These are phyloP conservation scores for Sporothrix pallida DNA, from an alignment of 2,329 filamentous ascomycete species.

Conservation along the genomic window DNA sequence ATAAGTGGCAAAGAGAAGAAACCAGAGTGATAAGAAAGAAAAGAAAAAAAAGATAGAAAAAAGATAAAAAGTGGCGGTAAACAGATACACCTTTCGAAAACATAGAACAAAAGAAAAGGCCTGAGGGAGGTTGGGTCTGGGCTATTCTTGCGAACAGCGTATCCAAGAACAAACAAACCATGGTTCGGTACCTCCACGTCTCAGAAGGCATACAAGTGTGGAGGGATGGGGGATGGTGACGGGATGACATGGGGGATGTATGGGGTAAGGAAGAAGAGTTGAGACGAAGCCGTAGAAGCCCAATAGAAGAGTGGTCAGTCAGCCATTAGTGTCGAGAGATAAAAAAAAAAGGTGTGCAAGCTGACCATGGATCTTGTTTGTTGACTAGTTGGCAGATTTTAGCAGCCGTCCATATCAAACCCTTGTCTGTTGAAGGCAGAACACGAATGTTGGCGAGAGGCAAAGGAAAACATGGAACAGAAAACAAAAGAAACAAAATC, in stretches of 20 bases:
- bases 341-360: background rate
- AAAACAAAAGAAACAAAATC: background rate
- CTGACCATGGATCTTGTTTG: background rate
- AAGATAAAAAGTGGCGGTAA: background rate
- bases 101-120: background rate
- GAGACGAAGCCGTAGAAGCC: slow-evolving; percentile 11
- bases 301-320: background rate
- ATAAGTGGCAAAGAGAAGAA: background rate
- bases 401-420: slow-evolving; percentile 30
- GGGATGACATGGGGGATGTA: background rate
- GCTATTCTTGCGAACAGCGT: slow-evolving; percentile 7
- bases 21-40: background rate
- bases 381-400: background rate
- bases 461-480: slow-evolving; percentile 4
- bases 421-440: background rate
- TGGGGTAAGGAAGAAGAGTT: background rate
- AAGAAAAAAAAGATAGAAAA: background rate
- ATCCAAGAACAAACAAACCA: slow-evolving; percentile 1
- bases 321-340: too few relatives aligned
- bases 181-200: slow-evolving; percentile 28
- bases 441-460: background rate
- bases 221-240: background rate
- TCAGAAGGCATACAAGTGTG: slow-evolving; percentile 3
- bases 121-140: background rate
- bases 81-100: background rate